Percentiles rank a stretch among this genome's conserved stretches.
Evolutionary conservation across 495 filamentous ascomycete genomes (phyloP).

Genomic region (Annulohypoxylon stygium): DNA sequence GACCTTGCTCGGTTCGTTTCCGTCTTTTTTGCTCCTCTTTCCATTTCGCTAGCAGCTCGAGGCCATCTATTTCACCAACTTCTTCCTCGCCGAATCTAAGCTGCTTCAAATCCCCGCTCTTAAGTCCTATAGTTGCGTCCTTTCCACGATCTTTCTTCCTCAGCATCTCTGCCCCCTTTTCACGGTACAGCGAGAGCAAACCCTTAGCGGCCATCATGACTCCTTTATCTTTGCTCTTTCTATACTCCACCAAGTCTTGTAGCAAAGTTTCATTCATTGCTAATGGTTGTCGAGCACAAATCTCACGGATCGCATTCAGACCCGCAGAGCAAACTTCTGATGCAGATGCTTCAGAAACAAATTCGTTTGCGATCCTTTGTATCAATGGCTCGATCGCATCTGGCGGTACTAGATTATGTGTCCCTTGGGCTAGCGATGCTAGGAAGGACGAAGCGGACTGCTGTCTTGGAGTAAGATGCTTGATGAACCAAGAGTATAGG

Average conservation of each 20-base stretch:
- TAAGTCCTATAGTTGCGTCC: conserved; percentile 86
- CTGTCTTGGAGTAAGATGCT: conserved; percentile 86
- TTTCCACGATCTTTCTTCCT: conserved; percentile 92
- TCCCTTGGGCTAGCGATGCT: conserved; percentile 90
- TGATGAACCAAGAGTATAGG: conserved; percentile 85
- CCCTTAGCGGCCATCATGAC: conserved; percentile 97
- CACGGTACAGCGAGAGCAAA: conserved; percentile 88
- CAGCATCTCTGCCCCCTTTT: conserved; percentile 89
- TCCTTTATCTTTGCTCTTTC: conserved; percentile 97
- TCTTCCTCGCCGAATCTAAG: conserved; percentile 85
- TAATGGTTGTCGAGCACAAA: conserved; percentile 90
- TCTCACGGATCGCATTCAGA: conserved; percentile 93
- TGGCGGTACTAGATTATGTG: conserved; percentile 91
- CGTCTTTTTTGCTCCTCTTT: conserved; percentile 88
- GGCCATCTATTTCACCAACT: conserved; percentile 86
- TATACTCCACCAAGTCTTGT: conserved; percentile 96
- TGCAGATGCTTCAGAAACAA: conserved; percentile 94
- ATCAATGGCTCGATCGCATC: conserved; percentile 93
- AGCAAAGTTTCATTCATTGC: conserved; percentile 95
- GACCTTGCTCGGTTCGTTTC: conserved; percentile 74
- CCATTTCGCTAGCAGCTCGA: conserved; percentile 92
- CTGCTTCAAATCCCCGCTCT: conserved; percentile 74
- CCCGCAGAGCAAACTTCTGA: conserved; percentile 92
- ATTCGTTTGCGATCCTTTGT: conserved; percentile 97
- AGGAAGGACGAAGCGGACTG: conserved; percentile 94